These are phyloP conservation scores for Alternaria gansuensis DNA, from an alignment of 2,329 filamentous ascomycete genomes.

Conservation along the genomic window DNA sequence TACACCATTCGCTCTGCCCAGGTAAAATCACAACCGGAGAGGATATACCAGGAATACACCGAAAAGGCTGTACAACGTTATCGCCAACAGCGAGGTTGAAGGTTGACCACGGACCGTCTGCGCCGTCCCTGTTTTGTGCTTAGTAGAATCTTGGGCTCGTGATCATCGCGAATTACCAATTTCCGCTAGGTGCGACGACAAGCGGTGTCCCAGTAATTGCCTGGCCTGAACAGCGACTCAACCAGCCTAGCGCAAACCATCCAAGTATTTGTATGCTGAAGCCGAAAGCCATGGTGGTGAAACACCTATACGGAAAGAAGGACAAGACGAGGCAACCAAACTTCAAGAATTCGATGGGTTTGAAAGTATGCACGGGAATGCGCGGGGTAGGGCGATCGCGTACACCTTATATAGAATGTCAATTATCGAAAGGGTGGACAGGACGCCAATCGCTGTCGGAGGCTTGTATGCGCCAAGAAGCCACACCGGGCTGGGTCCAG, in stretches of 20 bases:
- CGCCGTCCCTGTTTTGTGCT: neutral
- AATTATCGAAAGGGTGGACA: too few relatives aligned
- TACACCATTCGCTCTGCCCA: neutral
- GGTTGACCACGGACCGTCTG: constrained; percentile 37
- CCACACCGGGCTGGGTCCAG: too few relatives aligned
- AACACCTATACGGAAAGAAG: too few relatives aligned
- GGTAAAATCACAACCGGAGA: neutral
- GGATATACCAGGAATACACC: neutral
- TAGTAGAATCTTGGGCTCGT: neutral
- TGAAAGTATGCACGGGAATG: too few relatives aligned
- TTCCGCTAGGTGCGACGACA: neutral
- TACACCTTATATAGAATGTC: too few relatives aligned
- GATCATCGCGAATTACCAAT: neutral
- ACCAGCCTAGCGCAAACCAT: neutral
- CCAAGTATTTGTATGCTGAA: neutral
- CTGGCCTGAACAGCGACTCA: neutral
- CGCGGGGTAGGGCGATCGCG: too few relatives aligned
- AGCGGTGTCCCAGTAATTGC: neutral
- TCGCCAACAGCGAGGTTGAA: constrained; percentile 42
- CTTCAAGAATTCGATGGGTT: too few relatives aligned
- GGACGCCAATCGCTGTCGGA: too few relatives aligned
- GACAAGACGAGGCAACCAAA: too few relatives aligned
- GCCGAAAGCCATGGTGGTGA: neutral
- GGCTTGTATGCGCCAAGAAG: too few relatives aligned
- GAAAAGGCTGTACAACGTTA: constrained; percentile 37